These are phyloP conservation scores for Fusarium musae DNA, from an alignment of 2,329 filamentous ascomycete species.

Conservation along the genomic window DNA sequence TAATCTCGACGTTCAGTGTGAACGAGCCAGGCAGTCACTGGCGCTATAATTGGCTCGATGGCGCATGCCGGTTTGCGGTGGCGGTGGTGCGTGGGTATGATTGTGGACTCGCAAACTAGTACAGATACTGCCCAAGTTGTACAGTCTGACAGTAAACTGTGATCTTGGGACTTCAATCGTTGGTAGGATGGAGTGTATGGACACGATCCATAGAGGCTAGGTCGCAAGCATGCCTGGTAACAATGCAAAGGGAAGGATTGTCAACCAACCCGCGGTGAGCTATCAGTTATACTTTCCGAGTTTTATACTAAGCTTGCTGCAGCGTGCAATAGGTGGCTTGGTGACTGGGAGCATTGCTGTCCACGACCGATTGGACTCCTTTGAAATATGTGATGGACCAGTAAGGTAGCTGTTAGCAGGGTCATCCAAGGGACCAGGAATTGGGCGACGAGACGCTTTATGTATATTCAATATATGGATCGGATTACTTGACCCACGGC, in stretches of 20 bases:
- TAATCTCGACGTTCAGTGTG: conserved; percentile 11
- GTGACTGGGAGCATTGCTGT: background rate
- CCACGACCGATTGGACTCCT: background rate
- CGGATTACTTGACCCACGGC: background rate
- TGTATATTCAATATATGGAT: background rate
- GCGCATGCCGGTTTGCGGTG: background rate
- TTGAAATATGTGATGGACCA: background rate
- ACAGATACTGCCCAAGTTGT: background rate
- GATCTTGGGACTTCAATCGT: background rate
- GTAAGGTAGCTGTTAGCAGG: background rate
- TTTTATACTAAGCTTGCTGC: background rate
- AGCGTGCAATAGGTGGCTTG: background rate
- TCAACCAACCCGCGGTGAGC: background rate
- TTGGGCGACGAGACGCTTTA: background rate
- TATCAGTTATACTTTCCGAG: background rate
- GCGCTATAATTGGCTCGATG: conserved; percentile 1
- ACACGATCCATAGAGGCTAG: background rate
- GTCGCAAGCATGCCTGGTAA: background rate
- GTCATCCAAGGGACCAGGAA: background rate
- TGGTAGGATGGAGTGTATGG: background rate
- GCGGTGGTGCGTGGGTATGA: background rate
- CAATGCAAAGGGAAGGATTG: background rate
- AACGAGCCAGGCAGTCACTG: conserved; percentile 5
- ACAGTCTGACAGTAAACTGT: background rate
- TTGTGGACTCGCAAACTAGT: conserved; percentile 4